phyloP scores from a whole-genome alignment of 2,329 filamentous ascomycete species.

The Nannizzia gypsea region DNA sequence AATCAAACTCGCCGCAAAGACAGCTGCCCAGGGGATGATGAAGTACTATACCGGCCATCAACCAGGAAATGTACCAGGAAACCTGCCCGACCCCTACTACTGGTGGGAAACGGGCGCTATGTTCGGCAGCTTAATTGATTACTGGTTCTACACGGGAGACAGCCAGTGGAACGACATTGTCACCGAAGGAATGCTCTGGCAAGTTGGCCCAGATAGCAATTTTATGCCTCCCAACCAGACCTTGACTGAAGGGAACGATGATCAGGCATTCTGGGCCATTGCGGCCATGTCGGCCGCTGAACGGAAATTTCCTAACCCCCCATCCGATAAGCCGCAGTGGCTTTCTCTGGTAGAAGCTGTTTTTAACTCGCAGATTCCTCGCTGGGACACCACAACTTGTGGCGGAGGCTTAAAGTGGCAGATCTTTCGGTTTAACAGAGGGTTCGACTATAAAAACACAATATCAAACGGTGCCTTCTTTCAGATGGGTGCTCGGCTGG shows the following conservation, averaged over 20 bases:
- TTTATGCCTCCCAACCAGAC: conserved; percentile 52
- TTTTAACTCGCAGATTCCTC: conserved; percentile 60
- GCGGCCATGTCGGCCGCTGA: conserved; percentile 29
- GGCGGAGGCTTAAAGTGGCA: conserved; percentile 70
- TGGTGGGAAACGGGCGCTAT: conserved; percentile 31
- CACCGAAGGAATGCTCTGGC: conserved; percentile 51
- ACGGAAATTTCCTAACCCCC: conserved; percentile 26
- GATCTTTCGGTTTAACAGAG: conserved; percentile 48
- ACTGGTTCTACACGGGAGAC: conserved; percentile 75
- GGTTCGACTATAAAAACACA: conserved; percentile 41
- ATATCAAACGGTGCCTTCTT: conserved; percentile 44
- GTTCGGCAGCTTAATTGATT: conserved; percentile 55
- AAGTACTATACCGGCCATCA: conserved; percentile 26
- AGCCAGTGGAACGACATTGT: conserved; percentile 56
- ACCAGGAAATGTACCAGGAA: conserved; percentile 22
- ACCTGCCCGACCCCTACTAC: conserved; percentile 26
- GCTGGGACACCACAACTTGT: conserved; percentile 57
- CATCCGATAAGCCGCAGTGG: conserved; percentile 49
- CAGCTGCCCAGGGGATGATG: conserved; percentile 24
- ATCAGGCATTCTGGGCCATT: conserved; percentile 32
- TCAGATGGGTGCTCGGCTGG: conserved; percentile 36
- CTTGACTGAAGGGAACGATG: conserved; percentile 29
- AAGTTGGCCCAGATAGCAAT: conserved; percentile 54
- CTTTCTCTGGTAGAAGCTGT: conserved; percentile 60
- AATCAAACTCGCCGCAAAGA: conserved; percentile 23